Conservation (phyloP, 805 yeast genomes). For the Wickerhamiella occidentalis region DNA sequence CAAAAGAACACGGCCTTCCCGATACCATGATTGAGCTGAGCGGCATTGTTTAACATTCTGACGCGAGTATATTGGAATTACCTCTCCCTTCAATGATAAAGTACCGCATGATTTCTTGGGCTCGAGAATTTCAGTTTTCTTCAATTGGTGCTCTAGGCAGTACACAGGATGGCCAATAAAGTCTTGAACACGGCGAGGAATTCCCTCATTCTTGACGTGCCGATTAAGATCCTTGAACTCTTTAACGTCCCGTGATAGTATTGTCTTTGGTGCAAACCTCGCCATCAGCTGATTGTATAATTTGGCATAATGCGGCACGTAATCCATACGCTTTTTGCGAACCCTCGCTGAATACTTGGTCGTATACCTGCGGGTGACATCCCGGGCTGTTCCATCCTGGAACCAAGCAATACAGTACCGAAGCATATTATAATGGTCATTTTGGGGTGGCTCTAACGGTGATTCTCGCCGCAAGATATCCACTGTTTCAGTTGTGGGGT, state of each 20-base stretch:
- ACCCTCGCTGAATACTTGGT: constrained; percentile 60
- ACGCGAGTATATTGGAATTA: constrained; percentile 43
- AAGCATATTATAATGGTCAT: constrained; percentile 45
- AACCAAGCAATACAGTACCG: constrained; percentile 73
- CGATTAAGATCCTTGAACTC: constrained; percentile 52
- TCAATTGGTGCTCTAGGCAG: constrained; percentile 64
- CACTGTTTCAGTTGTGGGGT: constrained; percentile 54
- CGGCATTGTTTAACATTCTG: constrained; percentile 48
- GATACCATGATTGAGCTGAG: constrained; percentile 78
- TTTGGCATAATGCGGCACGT: constrained; percentile 31
- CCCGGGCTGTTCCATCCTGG: constrained; percentile 49
- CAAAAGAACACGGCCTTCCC: constrained; percentile 62
- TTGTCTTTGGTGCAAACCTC: constrained; percentile 21
- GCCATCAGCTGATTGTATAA: constrained; percentile 50
- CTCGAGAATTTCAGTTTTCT: constrained; percentile 56
- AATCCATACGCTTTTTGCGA: constrained; percentile 57
- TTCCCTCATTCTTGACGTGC: constrained; percentile 62
- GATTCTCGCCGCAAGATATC: constrained; percentile 50
- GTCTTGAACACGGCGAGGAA: constrained; percentile 75
- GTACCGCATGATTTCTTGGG: constrained; percentile 63
- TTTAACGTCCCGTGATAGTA: constrained; percentile 28
- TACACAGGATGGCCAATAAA: constrained; percentile 79
- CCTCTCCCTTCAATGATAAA: constrained; percentile 37
- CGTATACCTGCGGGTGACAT: constrained; percentile 77
- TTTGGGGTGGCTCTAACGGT: constrained; percentile 60